phyloP scores from a whole-genome alignment of 2,329 filamentous ascomycete species.

The Aspergillus arachidicola region DNA sequence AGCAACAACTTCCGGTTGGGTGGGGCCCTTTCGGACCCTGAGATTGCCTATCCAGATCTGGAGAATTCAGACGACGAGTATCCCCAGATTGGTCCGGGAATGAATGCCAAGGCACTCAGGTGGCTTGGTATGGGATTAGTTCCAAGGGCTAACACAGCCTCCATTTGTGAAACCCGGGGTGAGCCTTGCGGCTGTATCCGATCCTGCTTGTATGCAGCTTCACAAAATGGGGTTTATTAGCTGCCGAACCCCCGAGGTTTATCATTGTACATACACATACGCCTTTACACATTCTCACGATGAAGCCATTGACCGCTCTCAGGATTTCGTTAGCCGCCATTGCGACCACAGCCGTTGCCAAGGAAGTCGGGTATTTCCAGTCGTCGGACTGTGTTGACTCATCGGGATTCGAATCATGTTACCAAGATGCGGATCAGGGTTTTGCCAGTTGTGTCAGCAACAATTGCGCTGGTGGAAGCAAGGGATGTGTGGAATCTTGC shows the following conservation, averaged over 20 bases:
- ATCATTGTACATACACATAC: background rate
- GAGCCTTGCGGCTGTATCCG: background rate
- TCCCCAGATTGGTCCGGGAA: background rate
- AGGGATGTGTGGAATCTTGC: background rate
- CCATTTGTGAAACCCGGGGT: background rate
- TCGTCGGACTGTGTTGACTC: background rate
- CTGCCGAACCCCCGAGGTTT: background rate
- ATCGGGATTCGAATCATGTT: background rate
- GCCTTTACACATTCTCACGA: background rate
- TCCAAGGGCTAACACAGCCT: background rate
- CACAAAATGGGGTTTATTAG: background rate
- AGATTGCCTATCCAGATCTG: background rate
- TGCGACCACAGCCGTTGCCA: background rate
- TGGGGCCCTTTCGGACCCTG: background rate
- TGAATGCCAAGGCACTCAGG: background rate
- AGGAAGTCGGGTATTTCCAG: background rate
- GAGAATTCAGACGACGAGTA: background rate
- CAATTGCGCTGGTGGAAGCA: background rate
- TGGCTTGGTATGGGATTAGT: background rate
- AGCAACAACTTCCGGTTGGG: background rate
- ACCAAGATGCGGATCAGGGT: background rate
- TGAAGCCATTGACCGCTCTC: background rate
- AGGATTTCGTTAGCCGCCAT: background rate
- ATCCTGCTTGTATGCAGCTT: background rate
- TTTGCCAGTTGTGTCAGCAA: background rate